A percentile compares a stretch with the other conserved stretches of the same genome.
phyloP scores from a whole-genome alignment of 2,329 filamentous ascomycete species.

The Trichoderma koningii region DNA sequence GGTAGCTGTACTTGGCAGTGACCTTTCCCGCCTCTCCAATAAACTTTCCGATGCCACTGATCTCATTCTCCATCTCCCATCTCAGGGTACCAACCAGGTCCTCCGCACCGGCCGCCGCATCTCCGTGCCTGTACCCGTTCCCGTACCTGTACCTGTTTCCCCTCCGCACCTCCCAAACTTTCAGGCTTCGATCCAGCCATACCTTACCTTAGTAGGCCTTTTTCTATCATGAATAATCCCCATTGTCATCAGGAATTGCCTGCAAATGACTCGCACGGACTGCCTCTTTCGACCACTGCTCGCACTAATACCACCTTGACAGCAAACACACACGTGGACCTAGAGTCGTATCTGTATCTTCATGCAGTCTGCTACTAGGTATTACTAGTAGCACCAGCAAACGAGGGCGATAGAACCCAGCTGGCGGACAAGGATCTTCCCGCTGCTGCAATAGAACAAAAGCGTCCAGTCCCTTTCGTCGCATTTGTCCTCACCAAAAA shows the following conservation, averaged over 20 bases:
- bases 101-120: conserved; percentile 1
- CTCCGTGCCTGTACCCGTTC: neutral
- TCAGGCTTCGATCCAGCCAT: no score
- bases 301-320: no score
- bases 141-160: neutral
- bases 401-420: neutral
- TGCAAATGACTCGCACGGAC: no score
- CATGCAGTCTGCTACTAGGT: neutral
- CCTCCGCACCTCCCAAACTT: no score
- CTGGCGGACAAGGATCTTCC: conserved; percentile 16
- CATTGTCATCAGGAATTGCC: no score
- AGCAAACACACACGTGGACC: no score
- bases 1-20: neutral
- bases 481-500: neutral
- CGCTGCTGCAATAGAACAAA: conserved; percentile 19
- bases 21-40: neutral
- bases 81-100: neutral
- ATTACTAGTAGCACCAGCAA: neutral
- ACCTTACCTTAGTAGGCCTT: no score
- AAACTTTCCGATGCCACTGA: conserved; percentile 19
- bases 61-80: conserved; percentile 3
- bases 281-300: no score
- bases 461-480: conserved; percentile 12
- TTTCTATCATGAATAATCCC: no score
- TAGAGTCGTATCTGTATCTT: no score